A percentile compares a stretch with the other conserved stretches of the same genome.
Evolutionary conservation across 176 grass and related monocot genomes (phyloP).

Genomic region (Carex myosuroides): DNA sequence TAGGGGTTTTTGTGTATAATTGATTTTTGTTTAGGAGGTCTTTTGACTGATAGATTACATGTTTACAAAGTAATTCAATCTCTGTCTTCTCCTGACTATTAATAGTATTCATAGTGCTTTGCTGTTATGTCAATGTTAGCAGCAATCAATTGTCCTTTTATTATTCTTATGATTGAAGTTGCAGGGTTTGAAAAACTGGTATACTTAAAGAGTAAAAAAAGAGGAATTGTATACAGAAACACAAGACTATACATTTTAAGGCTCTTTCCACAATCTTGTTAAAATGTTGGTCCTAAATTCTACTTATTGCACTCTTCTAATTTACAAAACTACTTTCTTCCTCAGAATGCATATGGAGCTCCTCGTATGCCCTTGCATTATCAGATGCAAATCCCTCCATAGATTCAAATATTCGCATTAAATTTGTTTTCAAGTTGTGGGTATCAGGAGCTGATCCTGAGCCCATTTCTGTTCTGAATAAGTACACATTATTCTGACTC

Average conservation of each 20-base stretch:
- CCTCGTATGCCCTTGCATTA: conserved; percentile 38
- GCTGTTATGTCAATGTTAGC: background rate
- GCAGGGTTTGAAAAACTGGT: background rate
- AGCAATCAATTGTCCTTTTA: background rate
- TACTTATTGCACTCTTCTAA: background rate
- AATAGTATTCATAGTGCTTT: background rate
- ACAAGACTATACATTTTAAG: background rate
- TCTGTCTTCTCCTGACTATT: background rate
- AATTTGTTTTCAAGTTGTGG: conserved; percentile 30
- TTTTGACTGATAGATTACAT: conserved; percentile 11
- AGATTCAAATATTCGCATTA: conserved; percentile 45
- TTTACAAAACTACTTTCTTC: conserved; percentile 24
- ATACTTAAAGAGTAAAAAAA: background rate
- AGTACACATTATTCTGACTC: conserved; percentile 20
- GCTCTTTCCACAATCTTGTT: background rate
- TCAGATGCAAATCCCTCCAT: conserved; percentile 41
- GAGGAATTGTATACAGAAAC: background rate
- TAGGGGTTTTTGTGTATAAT: conserved; percentile 23
- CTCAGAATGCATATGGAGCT: conserved; percentile 27
- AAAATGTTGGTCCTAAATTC: background rate
- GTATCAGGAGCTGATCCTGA: background rate
- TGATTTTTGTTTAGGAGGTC: conserved; percentile 13
- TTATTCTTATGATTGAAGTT: conserved; percentile 2
- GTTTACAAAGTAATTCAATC: conserved; percentile 16
- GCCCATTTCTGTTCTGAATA: conserved; percentile 18